Base-by-base conservation (phyloP, 2,329 filamentous ascomycete species). In the Fusarium sp. region DNA sequence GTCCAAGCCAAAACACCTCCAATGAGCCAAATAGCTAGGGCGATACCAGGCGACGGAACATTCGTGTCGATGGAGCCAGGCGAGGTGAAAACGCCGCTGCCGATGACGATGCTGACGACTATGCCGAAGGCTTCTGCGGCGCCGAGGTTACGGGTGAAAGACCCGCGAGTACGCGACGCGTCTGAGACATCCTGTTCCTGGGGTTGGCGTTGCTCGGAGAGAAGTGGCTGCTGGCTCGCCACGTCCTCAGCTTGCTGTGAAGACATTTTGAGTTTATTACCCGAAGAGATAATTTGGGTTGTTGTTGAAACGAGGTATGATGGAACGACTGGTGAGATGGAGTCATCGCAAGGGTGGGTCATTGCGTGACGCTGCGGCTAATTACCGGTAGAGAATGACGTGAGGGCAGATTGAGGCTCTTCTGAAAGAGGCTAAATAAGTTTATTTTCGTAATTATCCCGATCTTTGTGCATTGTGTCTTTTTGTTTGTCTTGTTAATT, bases 1-100 rank as follows among this genome's bases (percentile, higher is more conserved):
- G 87, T 88, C 88, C 88, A 90, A 1, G 87, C 88, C 21, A 90
- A 77, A 1, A 89, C 73, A 2, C 88, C 88, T 19, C 86, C 87
- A 12, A 89, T 77, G 1, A 88, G 79, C 88, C 88, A 90, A 9
- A 89, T 82, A 3, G 86, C 69, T 34, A 90, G 70, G 3, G 87
- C 86, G 2, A 80, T 78, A 10, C 85, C 87, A 0, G 88, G 87
- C 0, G 88, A 89, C 0, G 87, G 86, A 4, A 89, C 86, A 66
- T 89, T 88, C 17, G 83, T 83, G 69, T 89, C 87, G 59, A 90
- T 87, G 12, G 86, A 83, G 0, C 87, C 86, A 0, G 88, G 88
- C 2, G 87, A 89, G 0, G 88, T 89, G 68, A 90, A 90, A 19
- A 90, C 85, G 32, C 88, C 88, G 51, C 85, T 87, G 9, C 88